Evolutionary conservation across 768 basidiomycete species (phyloP), one percentile per base, ranked within the genome.

Genomic region (Trametes coccinea): DNA sequence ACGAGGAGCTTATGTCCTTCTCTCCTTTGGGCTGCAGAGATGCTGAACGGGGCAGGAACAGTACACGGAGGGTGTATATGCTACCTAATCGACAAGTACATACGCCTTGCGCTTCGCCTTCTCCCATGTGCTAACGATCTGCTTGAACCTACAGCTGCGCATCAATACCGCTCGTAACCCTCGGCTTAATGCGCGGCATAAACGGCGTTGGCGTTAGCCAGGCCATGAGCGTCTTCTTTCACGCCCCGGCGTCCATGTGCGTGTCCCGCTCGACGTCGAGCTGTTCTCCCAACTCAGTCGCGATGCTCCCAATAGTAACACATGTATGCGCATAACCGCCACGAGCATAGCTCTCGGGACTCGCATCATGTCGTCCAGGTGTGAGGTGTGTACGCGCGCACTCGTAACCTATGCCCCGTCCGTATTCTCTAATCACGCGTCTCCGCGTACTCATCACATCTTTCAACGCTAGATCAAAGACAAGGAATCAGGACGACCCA

Each of bases 201-300:
- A 90, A 90, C 59, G 88, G 88, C 2, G 88, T 90, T 11, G 89
- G 89, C 10, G 88, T 90, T 17, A 90, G 86, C 3, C 87, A 89
- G 71, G 81, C 82, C 9, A 82, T 89, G 83, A 86, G 84, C 62
- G 77, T 90, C 29, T 72, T 83, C 33, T 90, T 87, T 73, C 89
- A 88, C 69, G 79, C 89, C 14, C 88, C 88, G 10, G 87, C 86
- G 3, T 77, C 85, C 3, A 69, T 77, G 88, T 86, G 70, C 74
- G 85, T 76, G 37, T 30, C 46, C 30, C 14, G 39, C 45, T 30
- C 22, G 4, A 43, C n/a, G 2, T 44, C 7, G 5, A 17, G 7
- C 27, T 8, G 16, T 30, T 7, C 16, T 43, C n/a, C 40, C 41
- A 52, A 43, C 56, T 44, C 49, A 66, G 47, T 37, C 34, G 33